phyloP scores from a whole-genome alignment of 148 eudicot genomes.

The Diospyros lotus region DNA sequence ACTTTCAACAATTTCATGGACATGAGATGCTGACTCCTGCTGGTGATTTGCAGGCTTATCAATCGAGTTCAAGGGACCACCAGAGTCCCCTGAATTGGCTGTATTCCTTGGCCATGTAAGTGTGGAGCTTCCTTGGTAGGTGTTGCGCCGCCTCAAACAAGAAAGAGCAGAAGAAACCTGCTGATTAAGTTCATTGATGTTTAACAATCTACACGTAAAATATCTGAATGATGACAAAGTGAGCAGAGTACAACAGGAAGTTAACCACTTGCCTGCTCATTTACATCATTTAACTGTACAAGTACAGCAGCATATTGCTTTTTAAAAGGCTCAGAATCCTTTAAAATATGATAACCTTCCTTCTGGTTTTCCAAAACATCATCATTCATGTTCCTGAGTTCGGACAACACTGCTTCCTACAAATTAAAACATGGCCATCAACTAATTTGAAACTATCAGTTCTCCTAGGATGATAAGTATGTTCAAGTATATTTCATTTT shows the following conservation, averaged over 20 bases:
- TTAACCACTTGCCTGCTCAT: slow-evolving; percentile 61
- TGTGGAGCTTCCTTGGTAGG: slow-evolving; percentile 58
- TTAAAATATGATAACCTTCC: slow-evolving; percentile 42
- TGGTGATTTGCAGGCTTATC: slow-evolving; percentile 39
- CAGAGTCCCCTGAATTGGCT: slow-evolving; percentile 32
- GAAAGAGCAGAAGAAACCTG: slow-evolving; percentile 82
- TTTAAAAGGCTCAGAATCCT: slow-evolving; percentile 72
- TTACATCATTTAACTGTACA: slow-evolving; percentile 69
- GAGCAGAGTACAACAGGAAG: not conserved
- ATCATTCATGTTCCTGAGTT: slow-evolving; percentile 87
- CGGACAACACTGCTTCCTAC: slow-evolving; percentile 81
- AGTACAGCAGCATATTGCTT: slow-evolving; percentile 94
- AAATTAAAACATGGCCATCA: slow-evolving; percentile 20
- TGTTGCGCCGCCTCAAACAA: slow-evolving; percentile 78
- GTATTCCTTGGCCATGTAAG: slow-evolving; percentile 43
- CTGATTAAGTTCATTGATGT: slow-evolving; percentile 18
- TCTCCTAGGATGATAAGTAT: not conserved
- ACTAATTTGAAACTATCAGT: not conserved
- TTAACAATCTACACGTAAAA: not conserved
- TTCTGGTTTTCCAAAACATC: slow-evolving; percentile 56
- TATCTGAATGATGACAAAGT: not conserved
- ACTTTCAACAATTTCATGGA: slow-evolving; percentile 67
- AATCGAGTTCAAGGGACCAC: slow-evolving; percentile 29
- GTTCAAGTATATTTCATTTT: not conserved
- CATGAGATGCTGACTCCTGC: slow-evolving; percentile 55